Percentiles rank a stretch among this genome's conserved stretches.
phyloP scores from a whole-genome alignment of 352 stramenopile genomes.

The Globisporangium ultimum region DNA sequence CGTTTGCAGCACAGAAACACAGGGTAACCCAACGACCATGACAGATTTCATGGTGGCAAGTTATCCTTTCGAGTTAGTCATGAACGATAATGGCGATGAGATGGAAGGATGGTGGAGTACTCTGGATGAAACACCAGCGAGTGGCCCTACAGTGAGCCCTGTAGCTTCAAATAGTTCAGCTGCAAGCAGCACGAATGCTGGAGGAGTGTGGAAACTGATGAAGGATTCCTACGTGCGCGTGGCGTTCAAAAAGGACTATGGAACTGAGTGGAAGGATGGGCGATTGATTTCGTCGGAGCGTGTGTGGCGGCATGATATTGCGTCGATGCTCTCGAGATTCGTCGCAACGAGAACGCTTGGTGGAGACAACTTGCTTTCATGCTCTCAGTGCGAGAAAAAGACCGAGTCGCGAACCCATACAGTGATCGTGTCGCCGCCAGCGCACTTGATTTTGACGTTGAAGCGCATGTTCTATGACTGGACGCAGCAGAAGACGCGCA shows the following conservation, averaged over 20 bases:
- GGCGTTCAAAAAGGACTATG: constrained; percentile 89
- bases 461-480: constrained; percentile 91
- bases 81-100: constrained; percentile 51
- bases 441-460: constrained; percentile 83
- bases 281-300: constrained; percentile 78
- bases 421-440: constrained; percentile 72
- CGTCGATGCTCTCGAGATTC: constrained; percentile 80
- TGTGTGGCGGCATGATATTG: constrained; percentile 79
- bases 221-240: constrained; percentile 85
- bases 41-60: constrained; percentile 61
- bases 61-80: constrained; percentile 62
- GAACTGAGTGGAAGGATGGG: constrained; percentile 82
- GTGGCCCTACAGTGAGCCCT: constrained; percentile 4
- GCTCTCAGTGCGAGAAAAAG: constrained; percentile 65
- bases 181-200: background rate
- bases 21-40: constrained; percentile 39
- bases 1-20: constrained; percentile 53
- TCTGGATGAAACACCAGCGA: constrained; percentile 26
- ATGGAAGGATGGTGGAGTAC: constrained; percentile 80
- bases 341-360: constrained; percentile 75
- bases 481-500: constrained; percentile 84
- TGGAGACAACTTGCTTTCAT: constrained; percentile 77
- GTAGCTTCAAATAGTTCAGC: background rate
- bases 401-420: constrained; percentile 82
- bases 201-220: constrained; percentile 61